Conservation (phyloP, 2,329 filamentous ascomycete species). For the Monosporascus sp. region DNA sequence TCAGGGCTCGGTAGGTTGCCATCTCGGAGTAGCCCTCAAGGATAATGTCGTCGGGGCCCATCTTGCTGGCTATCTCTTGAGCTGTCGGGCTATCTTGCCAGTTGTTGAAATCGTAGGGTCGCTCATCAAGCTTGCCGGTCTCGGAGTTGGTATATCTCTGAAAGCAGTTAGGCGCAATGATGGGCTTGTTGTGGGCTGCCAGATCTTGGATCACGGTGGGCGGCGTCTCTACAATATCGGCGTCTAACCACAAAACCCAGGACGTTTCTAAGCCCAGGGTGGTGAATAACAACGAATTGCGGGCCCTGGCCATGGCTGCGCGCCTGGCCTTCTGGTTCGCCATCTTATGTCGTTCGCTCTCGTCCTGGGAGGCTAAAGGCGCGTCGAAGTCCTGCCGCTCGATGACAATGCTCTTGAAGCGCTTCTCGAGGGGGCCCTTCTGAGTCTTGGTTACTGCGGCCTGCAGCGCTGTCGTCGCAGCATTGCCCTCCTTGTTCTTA, state of each 20-base stretch:
- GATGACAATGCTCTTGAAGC: slow-evolving; percentile 91
- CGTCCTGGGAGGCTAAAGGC: slow-evolving; percentile 72
- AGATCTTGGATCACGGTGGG: slow-evolving; percentile 84
- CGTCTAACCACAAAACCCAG: slow-evolving; percentile 96
- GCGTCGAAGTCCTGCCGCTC: slow-evolving; percentile 91
- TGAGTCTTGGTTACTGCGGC: slow-evolving; percentile 82
- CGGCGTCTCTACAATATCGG: slow-evolving; percentile 87
- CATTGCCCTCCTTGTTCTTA: slow-evolving; percentile 86
- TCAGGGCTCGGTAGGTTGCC: slow-evolving; percentile 84
- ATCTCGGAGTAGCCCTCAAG: slow-evolving; percentile 91
- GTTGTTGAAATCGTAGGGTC: slow-evolving; percentile 95
- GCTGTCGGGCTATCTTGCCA: slow-evolving; percentile 89
- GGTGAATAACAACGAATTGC: slow-evolving; percentile 92
- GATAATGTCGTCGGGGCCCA: slow-evolving; percentile 88
- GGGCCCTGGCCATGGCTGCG: slow-evolving; percentile 85
- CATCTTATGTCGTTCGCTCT: slow-evolving; percentile 87
- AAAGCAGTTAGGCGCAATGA: slow-evolving; percentile 94
- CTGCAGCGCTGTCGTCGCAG: slow-evolving; percentile 77
- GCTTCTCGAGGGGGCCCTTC: slow-evolving; percentile 69
- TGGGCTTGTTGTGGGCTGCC: slow-evolving; percentile 77
- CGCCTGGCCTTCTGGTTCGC: slow-evolving; percentile 81
- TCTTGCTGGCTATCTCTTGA: slow-evolving; percentile 65
- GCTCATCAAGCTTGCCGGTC: slow-evolving; percentile 64
- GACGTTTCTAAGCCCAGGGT: slow-evolving; percentile 85
- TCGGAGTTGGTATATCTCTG: slow-evolving; percentile 72